Conservation (phyloP, 2,329 filamentous ascomycete species). For the Cryphonectria radicalis region DNA sequence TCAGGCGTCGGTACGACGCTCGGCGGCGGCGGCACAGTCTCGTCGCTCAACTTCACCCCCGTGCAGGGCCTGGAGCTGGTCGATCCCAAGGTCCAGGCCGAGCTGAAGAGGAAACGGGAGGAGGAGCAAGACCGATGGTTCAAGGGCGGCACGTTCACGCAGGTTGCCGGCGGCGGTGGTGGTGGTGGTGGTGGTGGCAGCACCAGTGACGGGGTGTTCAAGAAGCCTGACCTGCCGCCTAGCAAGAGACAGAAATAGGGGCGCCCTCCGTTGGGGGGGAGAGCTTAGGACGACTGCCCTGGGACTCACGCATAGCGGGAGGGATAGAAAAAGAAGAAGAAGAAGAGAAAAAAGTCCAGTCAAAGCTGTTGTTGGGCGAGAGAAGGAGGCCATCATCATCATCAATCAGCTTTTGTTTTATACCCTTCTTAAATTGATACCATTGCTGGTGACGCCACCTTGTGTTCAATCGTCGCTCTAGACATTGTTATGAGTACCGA, state of each 20-base stretch:
- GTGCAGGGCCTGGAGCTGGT: constrained; percentile 94
- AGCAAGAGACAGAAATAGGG: constrained; percentile 73
- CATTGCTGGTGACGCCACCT: neutral
- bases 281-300: constrained; percentile 29
- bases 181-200: constrained; percentile 12
- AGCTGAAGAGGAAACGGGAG: constrained; percentile 87
- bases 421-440: neutral
- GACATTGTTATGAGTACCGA: neutral
- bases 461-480: neutral
- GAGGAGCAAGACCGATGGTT: constrained; percentile 97
- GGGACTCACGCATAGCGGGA: constrained; percentile 29
- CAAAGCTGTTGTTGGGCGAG: neutral
- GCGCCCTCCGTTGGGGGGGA: constrained; percentile 38
- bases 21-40: constrained; percentile 74
- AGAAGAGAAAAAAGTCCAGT: neutral
- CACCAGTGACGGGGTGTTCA: constrained; percentile 67
- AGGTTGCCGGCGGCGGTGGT: constrained; percentile 62
- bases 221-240: constrained; percentile 75
- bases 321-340: constrained; percentile 20
- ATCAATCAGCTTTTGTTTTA: neutral
- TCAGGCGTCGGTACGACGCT: constrained; percentile 79
- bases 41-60: constrained; percentile 89
- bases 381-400: neutral
- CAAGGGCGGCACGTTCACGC: constrained; percentile 95
- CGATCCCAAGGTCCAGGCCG: constrained; percentile 87